These are phyloP conservation scores for Hippophae gyantsensis DNA, from an alignment of 306 rosid species.

Conservation along the genomic window DNA sequence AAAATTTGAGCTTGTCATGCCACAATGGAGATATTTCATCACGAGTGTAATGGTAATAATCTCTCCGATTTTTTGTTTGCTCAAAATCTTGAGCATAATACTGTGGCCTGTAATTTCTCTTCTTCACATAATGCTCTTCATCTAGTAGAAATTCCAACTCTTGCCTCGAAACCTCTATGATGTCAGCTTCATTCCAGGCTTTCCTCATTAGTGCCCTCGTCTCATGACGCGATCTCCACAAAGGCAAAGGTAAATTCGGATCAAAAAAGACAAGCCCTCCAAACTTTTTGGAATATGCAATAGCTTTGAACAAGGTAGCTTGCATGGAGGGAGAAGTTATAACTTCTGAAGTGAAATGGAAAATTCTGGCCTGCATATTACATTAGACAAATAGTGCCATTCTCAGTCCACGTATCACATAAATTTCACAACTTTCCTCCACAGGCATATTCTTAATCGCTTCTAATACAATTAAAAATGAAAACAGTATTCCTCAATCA, in stretches of 20 bases:
- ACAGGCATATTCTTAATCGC: not conserved
- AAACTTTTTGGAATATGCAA: slow-evolving; percentile 35
- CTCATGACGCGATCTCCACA: slow-evolving; percentile 74
- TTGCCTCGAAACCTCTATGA: slow-evolving; percentile 67
- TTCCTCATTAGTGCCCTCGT: slow-evolving; percentile 48
- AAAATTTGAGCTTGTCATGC: slow-evolving; percentile 59
- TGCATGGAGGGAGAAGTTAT: slow-evolving; percentile 29
- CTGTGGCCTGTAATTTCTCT: slow-evolving; percentile 64
- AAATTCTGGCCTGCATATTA: slow-evolving; percentile 39
- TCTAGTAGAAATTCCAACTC: slow-evolving; percentile 90
- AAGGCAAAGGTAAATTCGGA: slow-evolving; percentile 57
- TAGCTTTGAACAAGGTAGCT: slow-evolving; percentile 32
- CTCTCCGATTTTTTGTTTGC: slow-evolving; percentile 57
- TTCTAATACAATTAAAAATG: too few species aligned
- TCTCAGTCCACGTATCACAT: slow-evolving; percentile 3
- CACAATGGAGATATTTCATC: slow-evolving; percentile 76
- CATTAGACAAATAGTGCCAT: slow-evolving; percentile 9
- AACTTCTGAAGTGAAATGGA: slow-evolving; percentile 59
- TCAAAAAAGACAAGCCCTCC: slow-evolving; percentile 62
- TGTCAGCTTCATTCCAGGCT: slow-evolving; percentile 75
- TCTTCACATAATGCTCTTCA: slow-evolving; percentile 58
- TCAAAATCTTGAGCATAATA: slow-evolving; percentile 63
- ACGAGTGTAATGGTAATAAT: slow-evolving; percentile 65
- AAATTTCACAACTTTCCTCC: not conserved
- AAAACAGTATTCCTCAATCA: too few species aligned